Conservation (phyloP, 73 alveolate genomes). For the Breviolum minutum region DNA sequence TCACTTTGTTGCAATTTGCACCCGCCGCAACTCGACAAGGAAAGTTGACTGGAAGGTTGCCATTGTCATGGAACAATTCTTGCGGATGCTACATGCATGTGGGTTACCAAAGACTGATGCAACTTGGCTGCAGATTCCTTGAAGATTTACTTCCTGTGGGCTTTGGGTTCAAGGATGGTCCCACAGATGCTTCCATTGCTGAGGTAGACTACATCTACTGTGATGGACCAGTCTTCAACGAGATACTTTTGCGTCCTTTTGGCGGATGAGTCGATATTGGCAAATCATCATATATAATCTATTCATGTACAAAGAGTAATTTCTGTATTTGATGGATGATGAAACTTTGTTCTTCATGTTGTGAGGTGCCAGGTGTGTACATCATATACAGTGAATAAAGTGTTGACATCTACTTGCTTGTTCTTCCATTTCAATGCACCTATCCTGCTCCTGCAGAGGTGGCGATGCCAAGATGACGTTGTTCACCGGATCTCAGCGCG, state of each 20-base stretch:
- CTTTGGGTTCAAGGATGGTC: background rate
- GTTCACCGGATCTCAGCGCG: slow-evolving; percentile 75
- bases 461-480: slow-evolving; percentile 69
- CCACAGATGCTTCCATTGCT: background rate
- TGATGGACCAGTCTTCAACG: slow-evolving; percentile 75
- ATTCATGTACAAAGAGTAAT: background rate
- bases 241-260: background rate
- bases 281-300: too few relatives aligned
- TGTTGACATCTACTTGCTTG: too few relatives aligned
- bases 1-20: background rate
- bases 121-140: background rate
- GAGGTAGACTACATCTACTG: slow-evolving; percentile 79
- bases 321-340: background rate
- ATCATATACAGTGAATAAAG: too few relatives aligned
- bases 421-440: background rate
- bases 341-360: background rate
- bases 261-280: too few relatives aligned
- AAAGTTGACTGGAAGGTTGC: slow-evolving; percentile 98
- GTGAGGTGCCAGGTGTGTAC: background rate
- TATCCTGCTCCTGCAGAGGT: background rate
- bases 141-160: background rate
- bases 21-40: slow-evolving; percentile 94
- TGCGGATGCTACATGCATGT: slow-evolving; percentile 97
- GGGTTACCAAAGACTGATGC: slow-evolving; percentile 96
- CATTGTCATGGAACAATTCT: slow-evolving; percentile 97